Percentiles rank a stretch among this genome's conserved stretches.
Conservation (phyloP, 1,284 basidiomycete genomes). For the Inonotus hispidus region DNA sequence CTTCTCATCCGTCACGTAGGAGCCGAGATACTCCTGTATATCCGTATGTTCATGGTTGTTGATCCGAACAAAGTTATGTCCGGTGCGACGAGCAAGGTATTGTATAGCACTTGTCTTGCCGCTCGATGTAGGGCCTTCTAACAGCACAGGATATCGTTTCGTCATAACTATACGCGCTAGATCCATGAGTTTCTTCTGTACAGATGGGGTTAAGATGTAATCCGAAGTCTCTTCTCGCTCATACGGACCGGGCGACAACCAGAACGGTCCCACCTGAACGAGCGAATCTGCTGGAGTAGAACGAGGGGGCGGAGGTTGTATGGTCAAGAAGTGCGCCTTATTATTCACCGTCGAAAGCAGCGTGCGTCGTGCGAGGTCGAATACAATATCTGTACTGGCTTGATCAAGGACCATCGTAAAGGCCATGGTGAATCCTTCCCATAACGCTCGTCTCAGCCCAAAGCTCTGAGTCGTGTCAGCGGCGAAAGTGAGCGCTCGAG, state of each 20-base stretch:
- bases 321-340: conserved; percentile 65
- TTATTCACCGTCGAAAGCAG: conserved; percentile 85
- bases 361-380: conserved; percentile 67
- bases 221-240: conserved; percentile 61
- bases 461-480: conserved; percentile 77
- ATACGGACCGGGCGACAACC: conserved; percentile 75
- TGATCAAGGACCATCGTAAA: conserved; percentile 94
- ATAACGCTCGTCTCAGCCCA: conserved; percentile 82
- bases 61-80: conserved; percentile 95
- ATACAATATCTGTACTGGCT: conserved; percentile 67
- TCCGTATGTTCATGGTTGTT: conserved; percentile 99
- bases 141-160: conserved; percentile 89
- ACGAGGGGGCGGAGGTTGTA: conserved; percentile 58
- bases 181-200: conserved; percentile 92
- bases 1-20: conserved; percentile 89
- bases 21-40: conserved; percentile 97
- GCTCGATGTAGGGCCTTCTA: conserved; percentile 97
- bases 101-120: conserved; percentile 98
- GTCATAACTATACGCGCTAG: conserved; percentile 89
- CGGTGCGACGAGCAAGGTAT: conserved; percentile 90
- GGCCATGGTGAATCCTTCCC: conserved; percentile 97
- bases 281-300: conserved; percentile 48
- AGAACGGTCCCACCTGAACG: conserved; percentile 90
- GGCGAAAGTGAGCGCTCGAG: conserved; percentile 89
- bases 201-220: conserved; percentile 95